Base-by-base conservation (phyloP, 2,329 filamentous ascomycete genomes). In the Apiospora saccharicola region DNA sequence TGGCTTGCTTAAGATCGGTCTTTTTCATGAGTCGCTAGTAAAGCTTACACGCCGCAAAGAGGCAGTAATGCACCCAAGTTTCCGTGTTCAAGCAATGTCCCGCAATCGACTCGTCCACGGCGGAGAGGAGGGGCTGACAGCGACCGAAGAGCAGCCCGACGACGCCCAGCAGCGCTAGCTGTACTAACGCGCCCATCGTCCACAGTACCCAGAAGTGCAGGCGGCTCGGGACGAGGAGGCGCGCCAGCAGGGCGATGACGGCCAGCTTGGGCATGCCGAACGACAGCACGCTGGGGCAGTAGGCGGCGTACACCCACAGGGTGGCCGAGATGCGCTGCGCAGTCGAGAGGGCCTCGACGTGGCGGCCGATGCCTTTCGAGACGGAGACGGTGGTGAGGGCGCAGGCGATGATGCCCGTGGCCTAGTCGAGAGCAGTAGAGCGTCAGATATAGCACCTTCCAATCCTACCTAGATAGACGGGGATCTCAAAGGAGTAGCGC, bases 31-130 rank as follows among this genome's bases (percentile, higher is more conserved):
- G 22, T 41, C 0, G 26, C 26, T 30, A 30, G 26, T 1, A 6
- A 5, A 13, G 75, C 78, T 72, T 73, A 85, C 84, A 77, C 70
- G 83, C 80, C 84, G 46, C 14, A 13, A 41, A 68, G 14, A 70
- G 51, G 68, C 61, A 24, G 46, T 46, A 34, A 5, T n/a, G 26
- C 5, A 44, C 53, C 26, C 68, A 37, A 22, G 14, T 24, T 0
- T 13, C 8, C 2, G 30, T 51, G 16, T 22, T 22, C 24, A 30
- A n/a, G 26, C 61, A 72, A 16, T 13, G 22, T 16, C 57, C 61
- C 26, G 14, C 5, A 12, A 47, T 46, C 41, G 41, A 46, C 13
- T 30, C 14, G n/a, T 47, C 67, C 13, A 44, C 7, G 43, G 44
- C 24, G n/a, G 46, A 68, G 44, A 34, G 16, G 13, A 68, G 4